Conservation (phyloP, 192 early-diverging fungal species). For the Allomyces javanicus region DNA sequence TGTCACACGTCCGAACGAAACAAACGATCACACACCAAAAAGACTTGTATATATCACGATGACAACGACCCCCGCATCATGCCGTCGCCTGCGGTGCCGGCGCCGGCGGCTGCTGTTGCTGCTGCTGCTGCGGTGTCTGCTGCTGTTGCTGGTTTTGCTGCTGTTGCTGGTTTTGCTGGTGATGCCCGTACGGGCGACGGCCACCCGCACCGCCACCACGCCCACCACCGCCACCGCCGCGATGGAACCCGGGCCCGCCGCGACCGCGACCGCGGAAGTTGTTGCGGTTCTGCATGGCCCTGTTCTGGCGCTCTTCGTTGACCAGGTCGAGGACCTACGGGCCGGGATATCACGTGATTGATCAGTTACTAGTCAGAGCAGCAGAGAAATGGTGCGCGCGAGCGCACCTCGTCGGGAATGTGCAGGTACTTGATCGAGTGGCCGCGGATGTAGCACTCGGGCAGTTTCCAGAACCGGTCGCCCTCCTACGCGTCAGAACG, state of each 20-base stretch:
- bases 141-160: not conserved
- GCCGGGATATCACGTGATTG: not conserved
- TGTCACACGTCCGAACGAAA: too few species aligned
- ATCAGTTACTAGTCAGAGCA: not conserved
- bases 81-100: too few species aligned
- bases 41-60: too few species aligned
- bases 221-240: constrained; percentile 16
- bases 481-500: too few species aligned
- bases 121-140: not conserved
- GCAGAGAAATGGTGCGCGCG: not conserved
- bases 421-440: constrained; percentile 69
- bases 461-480: constrained; percentile 78
- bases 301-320: constrained; percentile 48
- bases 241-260: constrained; percentile 21
- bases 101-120: too few species aligned
- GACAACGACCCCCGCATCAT: too few species aligned
- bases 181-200: constrained; percentile 5
- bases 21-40: too few species aligned
- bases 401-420: constrained; percentile 57
- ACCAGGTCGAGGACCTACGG: constrained; percentile 66
- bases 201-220: constrained; percentile 23
- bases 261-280: constrained; percentile 16
- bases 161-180: not conserved
- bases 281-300: constrained; percentile 20
- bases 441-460: constrained; percentile 84